Evolutionary conservation across 2,329 filamentous ascomycete species (phyloP).

Genomic region (Pestalotiopsis sp.): DNA sequence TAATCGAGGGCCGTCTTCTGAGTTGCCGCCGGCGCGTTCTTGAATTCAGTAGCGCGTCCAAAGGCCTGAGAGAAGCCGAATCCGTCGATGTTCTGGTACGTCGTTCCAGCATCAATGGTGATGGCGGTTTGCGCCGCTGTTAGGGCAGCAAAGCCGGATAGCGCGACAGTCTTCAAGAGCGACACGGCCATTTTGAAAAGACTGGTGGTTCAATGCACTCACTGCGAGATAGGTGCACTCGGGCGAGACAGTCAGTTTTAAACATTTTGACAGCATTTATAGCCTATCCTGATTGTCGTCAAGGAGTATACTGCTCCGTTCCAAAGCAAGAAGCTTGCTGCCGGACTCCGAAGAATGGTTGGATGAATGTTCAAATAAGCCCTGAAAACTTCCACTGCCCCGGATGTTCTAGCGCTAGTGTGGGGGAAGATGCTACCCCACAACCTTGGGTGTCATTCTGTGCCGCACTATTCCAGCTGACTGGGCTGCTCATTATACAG

Average conservation of each 20-base stretch:
- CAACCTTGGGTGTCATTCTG: no score
- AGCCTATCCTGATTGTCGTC: not conserved
- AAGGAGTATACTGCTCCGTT: not conserved
- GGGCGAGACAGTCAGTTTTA: not conserved
- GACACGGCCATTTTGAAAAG: not conserved
- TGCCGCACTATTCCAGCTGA: no score
- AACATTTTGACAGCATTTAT: not conserved
- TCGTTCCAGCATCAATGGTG: conserved; percentile 29
- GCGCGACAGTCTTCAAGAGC: not conserved
- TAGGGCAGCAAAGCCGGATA: not conserved
- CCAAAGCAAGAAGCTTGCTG: not conserved
- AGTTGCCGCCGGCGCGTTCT: conserved; percentile 34
- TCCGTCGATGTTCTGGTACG: conserved; percentile 44
- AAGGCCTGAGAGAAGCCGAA: conserved; percentile 54
- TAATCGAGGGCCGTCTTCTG: conserved; percentile 42
- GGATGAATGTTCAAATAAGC: no score
- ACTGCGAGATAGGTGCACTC: not conserved
- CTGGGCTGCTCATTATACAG: no score
- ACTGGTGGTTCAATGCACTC: not conserved
- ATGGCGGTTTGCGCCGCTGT: conserved; percentile 26
- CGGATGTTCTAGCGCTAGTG: no score
- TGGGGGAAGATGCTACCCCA: no score
- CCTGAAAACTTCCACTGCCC: no score
- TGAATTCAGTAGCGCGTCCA: conserved; percentile 43
- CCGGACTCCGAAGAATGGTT: no score